Conservation (phyloP, 345 rosid species). For the Microcos paniculata region DNA sequence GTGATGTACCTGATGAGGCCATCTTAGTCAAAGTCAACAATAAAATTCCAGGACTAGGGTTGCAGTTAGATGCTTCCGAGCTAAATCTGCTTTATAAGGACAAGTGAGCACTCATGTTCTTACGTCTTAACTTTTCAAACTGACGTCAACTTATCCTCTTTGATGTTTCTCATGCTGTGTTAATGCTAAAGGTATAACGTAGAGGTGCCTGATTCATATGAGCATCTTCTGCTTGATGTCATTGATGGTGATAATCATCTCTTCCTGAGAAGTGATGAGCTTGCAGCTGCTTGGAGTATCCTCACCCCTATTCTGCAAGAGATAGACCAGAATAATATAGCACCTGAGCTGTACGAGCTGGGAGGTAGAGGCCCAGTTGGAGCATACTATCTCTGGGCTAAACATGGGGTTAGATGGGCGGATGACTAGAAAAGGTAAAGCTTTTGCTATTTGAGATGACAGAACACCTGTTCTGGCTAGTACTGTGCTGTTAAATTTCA, state of each 20-base stretch:
- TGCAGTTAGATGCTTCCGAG: conserved; percentile 76
- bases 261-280: conserved; percentile 82
- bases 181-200: conserved; percentile 40
- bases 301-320: conserved; percentile 49
- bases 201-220: conserved; percentile 77
- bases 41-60: conserved; percentile 69
- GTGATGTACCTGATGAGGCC: conserved; percentile 69
- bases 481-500: conserved; percentile 17
- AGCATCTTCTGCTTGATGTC: conserved; percentile 78
- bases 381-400: conserved; percentile 74
- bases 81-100: conserved; percentile 76
- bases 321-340: conserved; percentile 50
- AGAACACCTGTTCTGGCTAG: not conserved
- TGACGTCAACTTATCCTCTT: not conserved
- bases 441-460: not conserved
- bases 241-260: conserved; percentile 83
- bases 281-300: conserved; percentile 72
- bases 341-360: conserved; percentile 61
- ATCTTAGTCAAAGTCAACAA: conserved; percentile 71
- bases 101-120: conserved; percentile 34
- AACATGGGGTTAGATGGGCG: conserved; percentile 63
- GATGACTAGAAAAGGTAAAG: conserved; percentile 21
- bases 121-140: not conserved
- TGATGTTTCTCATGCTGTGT: not conserved
- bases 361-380: conserved; percentile 83